Base-by-base conservation (phyloP, 768 basidiomycete species). In the Cystofilobasidium capitatum region DNA sequence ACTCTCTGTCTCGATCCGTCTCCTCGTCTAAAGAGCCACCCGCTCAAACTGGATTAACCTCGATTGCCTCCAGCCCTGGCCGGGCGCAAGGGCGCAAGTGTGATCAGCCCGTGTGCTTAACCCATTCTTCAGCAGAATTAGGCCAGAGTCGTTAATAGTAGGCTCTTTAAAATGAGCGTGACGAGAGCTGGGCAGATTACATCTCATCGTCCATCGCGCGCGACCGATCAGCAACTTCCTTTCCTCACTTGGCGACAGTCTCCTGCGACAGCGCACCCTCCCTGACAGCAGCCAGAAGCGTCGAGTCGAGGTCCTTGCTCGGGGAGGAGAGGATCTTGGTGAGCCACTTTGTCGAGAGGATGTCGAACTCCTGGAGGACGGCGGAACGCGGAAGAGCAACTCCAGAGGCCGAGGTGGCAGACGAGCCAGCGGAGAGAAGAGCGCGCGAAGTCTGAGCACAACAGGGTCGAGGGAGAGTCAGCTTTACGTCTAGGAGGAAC, bases 281-380 rank as follows among this genome's bases (percentile, higher is more conserved):
- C 51, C 20, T 33, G 51, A 55, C 51, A n/a, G 31, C 31, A 14
- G 16, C 7, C 2, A 55, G 7, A 1, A 55, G 51, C 5, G 17
- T 31, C 14, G 51, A 13, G 31, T 55, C 51, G 51, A 55, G 26
- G 12, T 55, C 51, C 51, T 55, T 55, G 51, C 29, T 55, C 51
- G 51, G 51, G 17, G 9, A 14, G 29, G 29, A 26, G 5, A 17
- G 6, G 12, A 83, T 82, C 12, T 81, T 82, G 55, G 86, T 78
- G 24, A 91, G 78, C 26, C 85, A 78, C 73, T 89, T 88, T 17
- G 85, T 87, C 7, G 88, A 86, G 16, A 89, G 79, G 71, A 86
- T 84, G 70, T 88, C 86, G 37, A 91, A 79, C 24, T 82, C 74
- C 44, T 81, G 79, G 20, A 88, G 70, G 29, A 81, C 82, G 69